A percentile compares a stretch with the other conserved stretches of the same genome.
Evolutionary conservation across 192 early-diverging fungal species (phyloP).

Genomic region (Pilaira anomala): DNA sequence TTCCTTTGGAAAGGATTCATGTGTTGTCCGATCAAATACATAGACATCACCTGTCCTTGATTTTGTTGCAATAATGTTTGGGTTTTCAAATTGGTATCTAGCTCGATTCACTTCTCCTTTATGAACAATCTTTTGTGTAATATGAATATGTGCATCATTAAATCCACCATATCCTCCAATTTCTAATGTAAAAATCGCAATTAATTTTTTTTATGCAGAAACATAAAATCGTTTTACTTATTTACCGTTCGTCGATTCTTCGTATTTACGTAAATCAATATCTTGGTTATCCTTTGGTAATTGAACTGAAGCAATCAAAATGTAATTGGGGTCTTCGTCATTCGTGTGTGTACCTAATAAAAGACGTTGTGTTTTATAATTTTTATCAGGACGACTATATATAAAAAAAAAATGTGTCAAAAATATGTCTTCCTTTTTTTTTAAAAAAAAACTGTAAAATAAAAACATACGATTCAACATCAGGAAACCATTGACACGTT

Average conservation of each 20-base stretch:
- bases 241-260: constrained; percentile 33
- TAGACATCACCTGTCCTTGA: constrained; percentile 90
- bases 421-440: background rate
- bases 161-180: constrained; percentile 38
- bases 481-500: constrained; percentile 97
- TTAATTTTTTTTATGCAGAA: too few species aligned
- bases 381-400: constrained; percentile 69
- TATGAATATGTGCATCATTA: constrained; percentile 71
- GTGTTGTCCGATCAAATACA: constrained; percentile 93
- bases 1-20: constrained; percentile 73
- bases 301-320: constrained; percentile 93
- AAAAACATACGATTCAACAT: constrained; percentile 86
- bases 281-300: constrained; percentile 27
- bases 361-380: constrained; percentile 86
- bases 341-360: constrained; percentile 96
- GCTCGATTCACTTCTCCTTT: constrained; percentile 97
- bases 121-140: constrained; percentile 94
- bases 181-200: background rate
- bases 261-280: constrained; percentile 37
- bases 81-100: constrained; percentile 96
- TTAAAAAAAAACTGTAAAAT: too few species aligned
- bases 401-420: constrained; percentile 2
- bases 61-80: constrained; percentile 95
- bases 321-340: constrained; percentile 92
- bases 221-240: background rate